Percentiles rank a stretch among this genome's conserved stretches.
Conservation (phyloP, 1,284 basidiomycete species). For the Apiotrichum mycotoxinovorans region DNA sequence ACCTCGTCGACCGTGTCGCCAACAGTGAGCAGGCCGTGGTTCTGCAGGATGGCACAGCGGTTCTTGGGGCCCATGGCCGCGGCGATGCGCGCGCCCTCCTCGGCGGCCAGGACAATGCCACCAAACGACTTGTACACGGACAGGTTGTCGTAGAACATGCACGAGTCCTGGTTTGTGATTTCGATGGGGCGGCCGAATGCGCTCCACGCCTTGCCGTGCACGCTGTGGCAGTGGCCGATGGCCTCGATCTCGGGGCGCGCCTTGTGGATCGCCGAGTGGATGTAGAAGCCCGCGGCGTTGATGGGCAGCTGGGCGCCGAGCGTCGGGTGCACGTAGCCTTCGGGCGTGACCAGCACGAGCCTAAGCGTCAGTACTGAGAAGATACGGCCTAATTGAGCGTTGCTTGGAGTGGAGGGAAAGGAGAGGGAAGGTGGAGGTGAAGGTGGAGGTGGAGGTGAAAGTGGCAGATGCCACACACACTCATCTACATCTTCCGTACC, state of each 20-base stretch:
- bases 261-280: constrained; percentile 59
- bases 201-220: constrained; percentile 40
- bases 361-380: constrained; percentile 13
- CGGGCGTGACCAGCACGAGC: constrained; percentile 42
- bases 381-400: too few species aligned
- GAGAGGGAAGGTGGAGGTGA: neutral
- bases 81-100: constrained; percentile 63
- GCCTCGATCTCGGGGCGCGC: constrained; percentile 63
- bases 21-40: constrained; percentile 60
- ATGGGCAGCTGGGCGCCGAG: constrained; percentile 45
- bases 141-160: constrained; percentile 33
- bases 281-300: constrained; percentile 55
- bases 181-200: constrained; percentile 40
- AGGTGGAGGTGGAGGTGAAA: neutral
- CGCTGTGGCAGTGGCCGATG: constrained; percentile 63
- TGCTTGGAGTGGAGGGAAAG: too few species aligned
- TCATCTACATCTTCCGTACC: neutral
- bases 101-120: constrained; percentile 59
- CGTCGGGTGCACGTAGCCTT: constrained; percentile 37
- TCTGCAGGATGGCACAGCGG: constrained; percentile 53
- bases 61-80: constrained; percentile 54
- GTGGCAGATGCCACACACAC: neutral
- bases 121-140: constrained; percentile 53
- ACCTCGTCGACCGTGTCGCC: constrained; percentile 45
- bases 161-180: constrained; percentile 36